phyloP scores from a whole-genome alignment of 805 yeast species.

The Ogataea nakhonphanomensis region DNA sequence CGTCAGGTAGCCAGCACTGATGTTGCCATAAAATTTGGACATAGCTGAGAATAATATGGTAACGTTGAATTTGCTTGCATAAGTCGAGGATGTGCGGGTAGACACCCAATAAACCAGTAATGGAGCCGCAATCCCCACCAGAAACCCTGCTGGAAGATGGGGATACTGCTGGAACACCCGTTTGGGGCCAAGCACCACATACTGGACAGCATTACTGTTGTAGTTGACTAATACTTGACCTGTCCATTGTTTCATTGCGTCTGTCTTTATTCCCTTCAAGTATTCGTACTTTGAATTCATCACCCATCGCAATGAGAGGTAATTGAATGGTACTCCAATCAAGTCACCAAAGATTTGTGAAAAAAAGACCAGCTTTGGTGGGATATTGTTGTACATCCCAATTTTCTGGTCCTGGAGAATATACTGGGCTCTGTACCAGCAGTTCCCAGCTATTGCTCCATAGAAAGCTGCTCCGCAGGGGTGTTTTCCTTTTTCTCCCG shows the following conservation, averaged over 20 bases:
- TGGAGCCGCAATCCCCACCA: constrained; percentile 40
- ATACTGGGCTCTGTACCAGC: constrained; percentile 50
- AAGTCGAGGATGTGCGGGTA: constrained; percentile 23
- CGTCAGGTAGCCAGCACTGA: constrained; percentile 47
- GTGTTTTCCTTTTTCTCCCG: constrained; percentile 27
- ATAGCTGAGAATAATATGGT: constrained; percentile 48
- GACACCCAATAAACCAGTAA: constrained; percentile 26
- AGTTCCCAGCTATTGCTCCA: constrained; percentile 52
- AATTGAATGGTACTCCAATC: constrained; percentile 52
- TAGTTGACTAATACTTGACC: constrained; percentile 41
- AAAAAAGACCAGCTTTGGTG: constrained; percentile 48
- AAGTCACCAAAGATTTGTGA: constrained; percentile 52
- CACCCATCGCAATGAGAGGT: constrained; percentile 47
- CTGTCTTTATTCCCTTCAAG: constrained; percentile 28
- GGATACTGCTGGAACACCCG: constrained; percentile 42
- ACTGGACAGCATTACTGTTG: constrained; percentile 49
- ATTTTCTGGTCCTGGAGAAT: constrained; percentile 40
- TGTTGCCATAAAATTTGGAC: constrained; percentile 47
- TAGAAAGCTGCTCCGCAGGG: constrained; percentile 49
- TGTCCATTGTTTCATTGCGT: constrained; percentile 52
- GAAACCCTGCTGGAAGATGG: constrained; percentile 42
- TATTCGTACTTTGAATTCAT: constrained; percentile 36
- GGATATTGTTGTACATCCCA: constrained; percentile 52
- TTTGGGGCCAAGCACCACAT: constrained; percentile 49
- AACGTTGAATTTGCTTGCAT: constrained; percentile 36